Conservation (phyloP, 2,329 filamentous ascomycete genomes). For the Pyrenophora tritici-repentis region DNA sequence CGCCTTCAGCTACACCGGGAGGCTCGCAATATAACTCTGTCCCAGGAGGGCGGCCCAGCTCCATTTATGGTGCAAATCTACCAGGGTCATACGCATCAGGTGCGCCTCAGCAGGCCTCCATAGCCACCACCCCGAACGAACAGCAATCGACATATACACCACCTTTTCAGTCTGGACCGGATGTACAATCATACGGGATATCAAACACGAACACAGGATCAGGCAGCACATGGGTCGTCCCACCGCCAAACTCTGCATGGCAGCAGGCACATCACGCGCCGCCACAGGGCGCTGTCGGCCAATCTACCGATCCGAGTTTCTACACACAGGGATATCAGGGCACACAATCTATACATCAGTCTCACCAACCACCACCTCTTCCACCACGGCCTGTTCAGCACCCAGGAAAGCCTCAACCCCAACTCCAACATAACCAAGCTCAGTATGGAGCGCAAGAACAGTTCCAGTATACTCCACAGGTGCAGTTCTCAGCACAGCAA, state of each 20-base stretch:
- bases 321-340: slow-evolving; percentile 35
- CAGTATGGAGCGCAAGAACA: slow-evolving; percentile 6
- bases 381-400: slow-evolving; percentile 9
- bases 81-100: slow-evolving; percentile 15
- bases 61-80: slow-evolving; percentile 37
- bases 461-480: slow-evolving; percentile 17
- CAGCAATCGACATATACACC: slow-evolving; percentile 42
- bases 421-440: slow-evolving; percentile 18
- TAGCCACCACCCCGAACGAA: slow-evolving; percentile 38
- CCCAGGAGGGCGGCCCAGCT: slow-evolving; percentile 32
- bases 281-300: slow-evolving; percentile 37
- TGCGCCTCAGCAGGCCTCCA: slow-evolving; percentile 22
- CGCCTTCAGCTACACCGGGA: slow-evolving; percentile 37
- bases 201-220: slow-evolving; percentile 44
- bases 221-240: slow-evolving; percentile 44
- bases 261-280: slow-evolving; percentile 45
- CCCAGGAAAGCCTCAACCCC: slow-evolving; percentile 8
- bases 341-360: slow-evolving; percentile 18
- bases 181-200: slow-evolving; percentile 41
- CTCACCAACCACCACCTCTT: slow-evolving; percentile 16
- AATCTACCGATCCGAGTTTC: slow-evolving; percentile 35
- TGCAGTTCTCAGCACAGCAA: slow-evolving; percentile 20
- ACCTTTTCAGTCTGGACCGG: slow-evolving; percentile 41
- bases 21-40: slow-evolving; percentile 42
- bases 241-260: slow-evolving; percentile 46